Evolutionary conservation across 257 asterid species (phyloP).

Genomic region (Primulina tabacum): DNA sequence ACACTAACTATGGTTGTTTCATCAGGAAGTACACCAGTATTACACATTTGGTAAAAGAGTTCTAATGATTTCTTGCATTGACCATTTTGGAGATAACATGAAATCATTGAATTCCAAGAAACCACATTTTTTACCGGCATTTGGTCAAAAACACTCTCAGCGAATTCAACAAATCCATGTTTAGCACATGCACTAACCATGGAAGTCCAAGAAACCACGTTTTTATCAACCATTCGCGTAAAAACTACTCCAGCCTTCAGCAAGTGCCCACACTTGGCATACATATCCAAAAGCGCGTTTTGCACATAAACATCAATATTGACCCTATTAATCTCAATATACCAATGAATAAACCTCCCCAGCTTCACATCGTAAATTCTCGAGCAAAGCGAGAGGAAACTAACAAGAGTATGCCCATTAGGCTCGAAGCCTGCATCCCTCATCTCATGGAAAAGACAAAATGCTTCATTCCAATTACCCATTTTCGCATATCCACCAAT

Average conservation of each 20-base stretch:
- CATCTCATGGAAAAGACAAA: conserved; percentile 46
- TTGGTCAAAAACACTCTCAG: conserved; percentile 35
- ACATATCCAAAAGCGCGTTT: conserved; percentile 76
- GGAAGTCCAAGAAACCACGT: conserved; percentile 69
- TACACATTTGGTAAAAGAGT: conserved; percentile 38
- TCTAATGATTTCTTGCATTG: conserved; percentile 33
- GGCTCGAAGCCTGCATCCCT: conserved; percentile 53
- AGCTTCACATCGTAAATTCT: conserved; percentile 47
- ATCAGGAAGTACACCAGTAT: conserved; percentile 39
- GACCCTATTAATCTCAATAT: conserved; percentile 40
- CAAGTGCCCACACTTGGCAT: conserved; percentile 75
- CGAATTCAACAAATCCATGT: conserved; percentile 39
- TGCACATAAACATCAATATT: conserved; percentile 45
- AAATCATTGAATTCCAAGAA: conserved; percentile 63
- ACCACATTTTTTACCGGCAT: conserved; percentile 58
- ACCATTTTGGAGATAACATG: conserved; percentile 53
- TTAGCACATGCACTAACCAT: conserved; percentile 58
- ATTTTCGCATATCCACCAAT: conserved; percentile 56
- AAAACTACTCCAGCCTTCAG: conserved; percentile 59
- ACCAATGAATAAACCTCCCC: conserved; percentile 73
- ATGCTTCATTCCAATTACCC: conserved; percentile 45
- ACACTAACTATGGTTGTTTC: conserved; percentile 40
- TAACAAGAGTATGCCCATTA: conserved; percentile 64
- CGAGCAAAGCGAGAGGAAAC: conserved; percentile 59
- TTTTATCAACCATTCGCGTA: conserved; percentile 37